A percentile compares a stretch with the other conserved stretches of the same genome.
These are phyloP conservation scores for Scheffersomyces coipomensis DNA, from an alignment of 805 yeast species.

Conservation along the genomic window DNA sequence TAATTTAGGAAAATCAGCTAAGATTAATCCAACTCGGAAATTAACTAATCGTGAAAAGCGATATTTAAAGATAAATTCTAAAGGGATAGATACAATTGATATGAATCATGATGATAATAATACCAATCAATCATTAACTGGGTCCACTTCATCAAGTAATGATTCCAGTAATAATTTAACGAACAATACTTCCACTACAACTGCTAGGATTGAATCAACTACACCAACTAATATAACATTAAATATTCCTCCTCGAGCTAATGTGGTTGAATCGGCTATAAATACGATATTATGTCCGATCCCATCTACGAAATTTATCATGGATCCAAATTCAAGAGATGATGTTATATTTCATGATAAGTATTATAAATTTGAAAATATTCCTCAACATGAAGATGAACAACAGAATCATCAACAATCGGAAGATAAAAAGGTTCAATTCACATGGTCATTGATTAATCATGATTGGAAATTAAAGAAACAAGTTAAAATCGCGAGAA, in stretches of 20 bases:
- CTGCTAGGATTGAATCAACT: conserved; percentile 4
- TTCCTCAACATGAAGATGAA: conserved; percentile 17
- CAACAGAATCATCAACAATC: conserved; percentile 10
- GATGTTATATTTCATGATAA: conserved; percentile 43
- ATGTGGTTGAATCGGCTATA: conserved; percentile 42
- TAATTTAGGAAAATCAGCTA: conserved; percentile 4
- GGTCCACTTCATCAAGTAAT: not conserved
- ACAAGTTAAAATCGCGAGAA: conserved; percentile 41
- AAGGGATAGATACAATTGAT: conserved; percentile 16
- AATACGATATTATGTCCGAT: conserved; percentile 37
- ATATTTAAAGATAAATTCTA: conserved; percentile 19
- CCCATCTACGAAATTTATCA: conserved; percentile 31
- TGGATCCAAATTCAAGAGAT: conserved; percentile 31
- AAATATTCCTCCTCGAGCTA: conserved; percentile 45
- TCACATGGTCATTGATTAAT: conserved; percentile 16
- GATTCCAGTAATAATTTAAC: not conserved
- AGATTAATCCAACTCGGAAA: not conserved
- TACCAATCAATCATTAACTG: not conserved
- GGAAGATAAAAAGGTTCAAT: conserved; percentile 12
- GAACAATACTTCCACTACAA: not conserved
- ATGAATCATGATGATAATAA: conserved; percentile 3
- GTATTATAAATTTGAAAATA: conserved; percentile 30
- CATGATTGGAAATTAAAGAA: conserved; percentile 36
- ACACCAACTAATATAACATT: conserved; percentile 15
- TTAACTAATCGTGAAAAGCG: conserved; percentile 13